Percentiles rank a stretch among this genome's conserved stretches.
Conservation (phyloP, 208 protist genomes). For the Acanthamoeba triangularis region DNA sequence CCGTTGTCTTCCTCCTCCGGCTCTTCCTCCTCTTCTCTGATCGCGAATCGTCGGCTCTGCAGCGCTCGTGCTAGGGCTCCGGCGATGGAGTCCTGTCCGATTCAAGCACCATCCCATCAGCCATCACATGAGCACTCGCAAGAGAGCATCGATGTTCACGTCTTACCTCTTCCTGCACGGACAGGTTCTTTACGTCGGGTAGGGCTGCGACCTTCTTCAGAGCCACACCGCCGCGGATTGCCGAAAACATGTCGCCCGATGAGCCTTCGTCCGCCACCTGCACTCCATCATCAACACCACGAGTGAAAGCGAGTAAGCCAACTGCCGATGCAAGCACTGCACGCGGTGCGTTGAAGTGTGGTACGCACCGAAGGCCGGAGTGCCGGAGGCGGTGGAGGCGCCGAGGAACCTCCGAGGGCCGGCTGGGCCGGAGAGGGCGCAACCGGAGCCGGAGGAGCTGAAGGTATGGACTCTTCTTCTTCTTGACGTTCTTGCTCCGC, state of each 20-base stretch:
- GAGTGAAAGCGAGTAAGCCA: not conserved
- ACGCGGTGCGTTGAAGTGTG: too few relatives aligned
- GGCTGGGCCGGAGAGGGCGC: not conserved
- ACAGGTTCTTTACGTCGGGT: constrained; percentile 1
- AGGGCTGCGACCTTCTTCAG: not conserved
- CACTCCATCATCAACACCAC: too few relatives aligned
- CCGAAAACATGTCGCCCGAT: not conserved
- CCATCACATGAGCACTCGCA: not conserved
- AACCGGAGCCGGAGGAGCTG: not conserved
- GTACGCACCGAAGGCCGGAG: not conserved
- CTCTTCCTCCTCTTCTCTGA: not conserved
- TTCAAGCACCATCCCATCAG: not conserved
- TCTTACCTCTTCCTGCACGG: constrained; percentile 4
- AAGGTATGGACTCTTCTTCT: not conserved
- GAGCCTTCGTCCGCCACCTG: constrained; percentile 12
- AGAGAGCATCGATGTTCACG: too few relatives aligned
- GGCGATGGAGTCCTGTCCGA: not conserved
- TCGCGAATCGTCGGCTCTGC: not conserved
- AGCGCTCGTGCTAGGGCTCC: not conserved
- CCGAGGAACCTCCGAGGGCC: not conserved
- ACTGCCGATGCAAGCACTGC: not conserved
- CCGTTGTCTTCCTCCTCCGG: not conserved
- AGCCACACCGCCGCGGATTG: not conserved
- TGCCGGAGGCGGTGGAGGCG: not conserved
- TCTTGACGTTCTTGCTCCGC: too few relatives aligned